These are phyloP conservation scores for Lepidium sativum DNA, from an alignment of 345 rosid species.

Conservation along the genomic window DNA sequence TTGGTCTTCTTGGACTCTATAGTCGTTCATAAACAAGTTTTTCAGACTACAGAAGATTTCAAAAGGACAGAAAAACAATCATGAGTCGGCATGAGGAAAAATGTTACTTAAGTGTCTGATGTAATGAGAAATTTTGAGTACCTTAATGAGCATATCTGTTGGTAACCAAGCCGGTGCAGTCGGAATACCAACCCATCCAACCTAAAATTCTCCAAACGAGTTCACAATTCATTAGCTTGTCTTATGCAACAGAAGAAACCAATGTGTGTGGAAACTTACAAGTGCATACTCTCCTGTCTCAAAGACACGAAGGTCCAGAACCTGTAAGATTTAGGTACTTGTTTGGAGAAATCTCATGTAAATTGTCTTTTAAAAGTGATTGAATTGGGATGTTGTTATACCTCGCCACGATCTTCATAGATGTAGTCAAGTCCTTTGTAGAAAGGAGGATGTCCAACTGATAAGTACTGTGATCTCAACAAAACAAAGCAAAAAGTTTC, in stretches of 20 bases:
- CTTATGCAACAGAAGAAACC: neutral
- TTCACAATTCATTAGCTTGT: neutral
- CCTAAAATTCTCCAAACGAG: slow-evolving; percentile 24
- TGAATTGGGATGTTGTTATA: neutral
- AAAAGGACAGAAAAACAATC: neutral
- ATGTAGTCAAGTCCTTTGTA: slow-evolving; percentile 95
- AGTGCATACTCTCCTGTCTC: slow-evolving; percentile 96
- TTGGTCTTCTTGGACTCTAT: slow-evolving; percentile 16
- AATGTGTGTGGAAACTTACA: slow-evolving; percentile 44
- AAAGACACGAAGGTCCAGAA: slow-evolving; percentile 67
- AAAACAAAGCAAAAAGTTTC: neutral
- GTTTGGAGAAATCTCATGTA: neutral
- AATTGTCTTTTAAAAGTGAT: neutral
- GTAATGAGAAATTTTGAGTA: slow-evolving; percentile 1
- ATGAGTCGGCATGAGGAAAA: neutral
- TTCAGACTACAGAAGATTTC: slow-evolving; percentile 53
- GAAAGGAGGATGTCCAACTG: slow-evolving; percentile 91
- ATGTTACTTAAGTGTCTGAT: neutral
- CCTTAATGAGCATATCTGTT: slow-evolving; percentile 88
- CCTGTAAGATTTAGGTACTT: slow-evolving; percentile 28
- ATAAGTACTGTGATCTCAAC: slow-evolving; percentile 55
- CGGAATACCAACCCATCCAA: slow-evolving; percentile 90
- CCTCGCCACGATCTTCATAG: slow-evolving; percentile 96
- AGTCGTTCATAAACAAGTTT: slow-evolving; percentile 72
- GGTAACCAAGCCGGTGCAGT: slow-evolving; percentile 98